Percentiles rank a stretch among this genome's conserved stretches.
Conservation (phyloP, 495 filamentous ascomycete genomes). For the Durotheca rogersii region DNA sequence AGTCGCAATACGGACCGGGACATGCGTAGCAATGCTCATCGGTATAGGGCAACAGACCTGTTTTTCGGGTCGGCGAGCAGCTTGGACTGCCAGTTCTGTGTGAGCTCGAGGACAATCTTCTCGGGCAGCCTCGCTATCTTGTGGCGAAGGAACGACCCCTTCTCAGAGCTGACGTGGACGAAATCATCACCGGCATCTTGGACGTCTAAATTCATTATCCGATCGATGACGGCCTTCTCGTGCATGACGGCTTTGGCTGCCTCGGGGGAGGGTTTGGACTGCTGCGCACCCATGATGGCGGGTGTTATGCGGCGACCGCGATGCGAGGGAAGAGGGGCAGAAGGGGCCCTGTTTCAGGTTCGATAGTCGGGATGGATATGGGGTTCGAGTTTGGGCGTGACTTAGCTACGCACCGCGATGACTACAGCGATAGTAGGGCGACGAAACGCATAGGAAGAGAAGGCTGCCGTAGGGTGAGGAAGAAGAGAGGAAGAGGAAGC, state of each 20-base stretch:
- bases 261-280: conserved; percentile 42
- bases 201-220: conserved; percentile 41
- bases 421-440: background rate
- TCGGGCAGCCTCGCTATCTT: conserved; percentile 35
- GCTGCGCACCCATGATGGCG: conserved; percentile 49
- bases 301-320: background rate
- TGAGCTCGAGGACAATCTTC: conserved; percentile 47
- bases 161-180: conserved; percentile 45
- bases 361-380: too few species aligned
- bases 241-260: conserved; percentile 20
- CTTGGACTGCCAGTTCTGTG: conserved; percentile 59
- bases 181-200: conserved; percentile 46
- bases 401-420: too few species aligned
- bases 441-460: background rate
- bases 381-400: background rate
- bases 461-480: background rate
- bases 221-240: conserved; percentile 48
- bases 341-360: too few species aligned
- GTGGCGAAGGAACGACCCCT: conserved; percentile 12
- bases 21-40: background rate
- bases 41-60: conserved; percentile 38
- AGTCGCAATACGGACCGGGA: background rate
- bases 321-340: conserved; percentile 2
- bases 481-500: background rate
- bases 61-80: conserved; percentile 65